Conservation (phyloP, 257 asterid genomes). For the Ilex aquifolium region DNA sequence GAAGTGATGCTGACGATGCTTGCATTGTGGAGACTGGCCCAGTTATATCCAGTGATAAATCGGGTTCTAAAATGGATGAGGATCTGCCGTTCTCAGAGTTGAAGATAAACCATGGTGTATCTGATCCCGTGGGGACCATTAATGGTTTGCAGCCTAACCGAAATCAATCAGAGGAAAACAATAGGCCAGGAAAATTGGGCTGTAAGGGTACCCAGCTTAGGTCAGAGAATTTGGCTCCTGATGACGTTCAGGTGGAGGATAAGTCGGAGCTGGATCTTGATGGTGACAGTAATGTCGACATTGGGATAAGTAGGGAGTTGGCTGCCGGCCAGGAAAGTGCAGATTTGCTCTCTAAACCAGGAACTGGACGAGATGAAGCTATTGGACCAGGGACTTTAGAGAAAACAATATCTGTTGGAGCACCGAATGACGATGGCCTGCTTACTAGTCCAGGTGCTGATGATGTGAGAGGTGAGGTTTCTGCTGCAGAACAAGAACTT, state of each 20-base stretch:
- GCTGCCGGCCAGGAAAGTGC: constrained; percentile 18
- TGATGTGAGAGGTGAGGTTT: constrained; percentile 24
- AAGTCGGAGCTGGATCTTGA: constrained; percentile 32
- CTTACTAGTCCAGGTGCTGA: constrained; percentile 18
- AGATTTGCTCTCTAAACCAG: constrained; percentile 20
- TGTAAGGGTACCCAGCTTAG: constrained; percentile 26
- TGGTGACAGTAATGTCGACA: constrained; percentile 17
- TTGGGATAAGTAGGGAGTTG: constrained; percentile 19
- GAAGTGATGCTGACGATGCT: constrained; percentile 63
- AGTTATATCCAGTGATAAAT: constrained; percentile 29
- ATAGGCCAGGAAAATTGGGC: constrained; percentile 27
- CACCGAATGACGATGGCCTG: constrained; percentile 19
- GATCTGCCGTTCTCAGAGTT: constrained; percentile 26
- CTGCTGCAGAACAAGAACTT: constrained; percentile 24
- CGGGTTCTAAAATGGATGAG: constrained; percentile 36
- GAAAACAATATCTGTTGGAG: constrained; percentile 13
- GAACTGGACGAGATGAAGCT: constrained; percentile 8
- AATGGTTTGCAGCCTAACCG: constrained; percentile 30
- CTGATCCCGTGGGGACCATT: constrained; percentile 23
- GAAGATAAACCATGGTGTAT: constrained; percentile 22
- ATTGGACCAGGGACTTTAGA: neutral
- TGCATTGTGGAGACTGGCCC: constrained; percentile 47
- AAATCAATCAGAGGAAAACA: constrained; percentile 26
- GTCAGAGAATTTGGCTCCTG: constrained; percentile 17
- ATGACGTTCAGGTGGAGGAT: constrained; percentile 22